Evolutionary conservation across 1,284 basidiomycete genomes (phyloP), one percentile per base, ranked within the genome.

Genomic region (Psilocybe mexicana): DNA sequence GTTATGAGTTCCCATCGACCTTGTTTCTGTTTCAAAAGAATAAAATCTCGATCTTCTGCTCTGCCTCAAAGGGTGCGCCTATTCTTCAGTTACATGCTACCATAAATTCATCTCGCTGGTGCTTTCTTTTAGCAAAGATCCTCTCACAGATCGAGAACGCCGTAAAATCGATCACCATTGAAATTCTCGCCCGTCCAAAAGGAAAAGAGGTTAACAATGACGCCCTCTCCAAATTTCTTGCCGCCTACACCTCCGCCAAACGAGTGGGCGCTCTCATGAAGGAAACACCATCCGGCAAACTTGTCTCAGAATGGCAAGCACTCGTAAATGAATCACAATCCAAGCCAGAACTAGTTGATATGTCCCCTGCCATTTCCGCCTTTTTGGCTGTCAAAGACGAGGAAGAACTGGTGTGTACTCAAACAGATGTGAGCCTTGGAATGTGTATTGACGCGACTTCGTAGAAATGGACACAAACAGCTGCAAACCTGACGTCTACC

Each of bases 1-100:
- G 95, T 25, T 98, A 95, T 73, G 96, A 98, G 73, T 98, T 98
- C 69, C 96, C 96, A 0, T 94, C 94, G 0, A 98, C 96, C 0
- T 79, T 98, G 44, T 84, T 96, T 57, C 75, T 96, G 36, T 90
- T 98, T 65, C 83, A 89, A 64, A 87, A 88, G 66, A 78, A 87
- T 54, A 89, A 85, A 67, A 75, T 98, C 30, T 82, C 79, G 30
- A 90, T 98, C 57, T 78, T 98, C 43, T 95, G 93, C 63, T 96
- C 94, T 23, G 84, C 90, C 2, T 91, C 90, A 33, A 98, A 98
- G 83, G 92, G 94, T 94, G 52, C 1, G 60, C 30, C 53, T 25
- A 55, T n/a, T 43, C 38, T 25, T 57, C 26, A 55, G 12, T 46
- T 35, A 38, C 59, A 43, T 42, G 23, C 25, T 26, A 47, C 52